A percentile compares a stretch with the other conserved stretches of the same genome.
Evolutionary conservation across 345 rosid species (phyloP).

Genomic region (Salix caprea): DNA sequence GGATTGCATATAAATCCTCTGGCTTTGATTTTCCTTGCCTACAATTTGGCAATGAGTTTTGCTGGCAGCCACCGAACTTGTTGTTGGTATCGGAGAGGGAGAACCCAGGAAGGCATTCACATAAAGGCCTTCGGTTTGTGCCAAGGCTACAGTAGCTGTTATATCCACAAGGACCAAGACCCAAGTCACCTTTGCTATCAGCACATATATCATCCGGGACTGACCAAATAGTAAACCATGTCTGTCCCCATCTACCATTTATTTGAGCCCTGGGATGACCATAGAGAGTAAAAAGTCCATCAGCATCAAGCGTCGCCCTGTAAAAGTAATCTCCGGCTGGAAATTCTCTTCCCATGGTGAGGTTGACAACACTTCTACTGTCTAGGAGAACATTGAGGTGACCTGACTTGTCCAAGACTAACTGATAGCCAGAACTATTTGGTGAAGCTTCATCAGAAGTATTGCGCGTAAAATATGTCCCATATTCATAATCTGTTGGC

Average conservation of each 20-base stretch:
- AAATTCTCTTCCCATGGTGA: neutral
- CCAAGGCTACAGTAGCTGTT: constrained; percentile 19
- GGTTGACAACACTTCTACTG: neutral
- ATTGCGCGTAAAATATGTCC: neutral
- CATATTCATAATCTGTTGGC: constrained; percentile 4
- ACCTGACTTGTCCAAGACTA: neutral
- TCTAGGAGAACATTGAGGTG: neutral
- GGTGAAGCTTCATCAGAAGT: neutral
- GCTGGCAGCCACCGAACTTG: constrained; percentile 14
- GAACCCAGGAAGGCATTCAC: constrained; percentile 24
- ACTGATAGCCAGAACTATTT: neutral
- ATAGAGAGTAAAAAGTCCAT: constrained; percentile 4
- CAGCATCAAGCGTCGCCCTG: neutral
- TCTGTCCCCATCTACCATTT: neutral
- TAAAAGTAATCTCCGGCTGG: neutral
- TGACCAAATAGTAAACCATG: constrained; percentile 12
- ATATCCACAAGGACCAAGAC: constrained; percentile 26
- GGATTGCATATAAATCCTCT: constrained; percentile 11
- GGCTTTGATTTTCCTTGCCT: constrained; percentile 10
- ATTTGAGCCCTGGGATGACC: neutral
- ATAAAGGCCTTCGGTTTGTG: constrained; percentile 7
- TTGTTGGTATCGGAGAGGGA: constrained; percentile 5
- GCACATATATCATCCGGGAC: constrained; percentile 15
- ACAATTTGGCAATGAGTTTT: constrained; percentile 13
- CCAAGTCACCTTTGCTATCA: neutral